Evolutionary conservation across 2,329 filamentous ascomycete species (phyloP).

Genomic region (Cladosporium sp.): DNA sequence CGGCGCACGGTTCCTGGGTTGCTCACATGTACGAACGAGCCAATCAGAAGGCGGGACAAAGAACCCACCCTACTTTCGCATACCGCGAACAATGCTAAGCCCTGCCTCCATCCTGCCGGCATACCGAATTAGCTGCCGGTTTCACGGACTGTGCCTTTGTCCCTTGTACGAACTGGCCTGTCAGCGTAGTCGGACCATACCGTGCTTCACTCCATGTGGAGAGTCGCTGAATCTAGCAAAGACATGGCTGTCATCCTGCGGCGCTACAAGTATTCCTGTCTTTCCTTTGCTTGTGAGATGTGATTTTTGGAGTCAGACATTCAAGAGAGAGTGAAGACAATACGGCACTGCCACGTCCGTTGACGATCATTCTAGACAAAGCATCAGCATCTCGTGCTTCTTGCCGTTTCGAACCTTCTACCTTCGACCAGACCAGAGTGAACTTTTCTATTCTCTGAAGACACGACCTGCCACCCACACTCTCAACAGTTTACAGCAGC

Average conservation of each 20-base stretch:
- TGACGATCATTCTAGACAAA: background rate
- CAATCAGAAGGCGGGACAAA: background rate
- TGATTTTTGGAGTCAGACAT: background rate
- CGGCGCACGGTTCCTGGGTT: background rate
- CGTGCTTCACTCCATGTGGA: background rate
- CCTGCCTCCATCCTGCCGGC: background rate
- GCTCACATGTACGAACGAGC: background rate
- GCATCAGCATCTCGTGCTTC: background rate
- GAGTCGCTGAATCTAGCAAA: background rate
- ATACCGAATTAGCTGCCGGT: background rate
- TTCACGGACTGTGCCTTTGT: background rate
- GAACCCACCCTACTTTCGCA: background rate
- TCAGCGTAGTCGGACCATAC: background rate
- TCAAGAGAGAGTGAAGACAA: background rate
- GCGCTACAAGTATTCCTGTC: background rate
- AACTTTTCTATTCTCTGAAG: background rate
- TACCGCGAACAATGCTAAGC: conserved; percentile 1
- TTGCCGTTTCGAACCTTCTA: background rate
- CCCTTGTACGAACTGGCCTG: background rate
- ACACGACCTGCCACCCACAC: too few species aligned
- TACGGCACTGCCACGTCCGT: background rate
- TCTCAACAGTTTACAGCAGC: too few species aligned
- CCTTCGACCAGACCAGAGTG: background rate
- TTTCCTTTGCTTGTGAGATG: background rate
- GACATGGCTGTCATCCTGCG: background rate